These are phyloP conservation scores for Aphanomyces cochlioides DNA, from an alignment of 352 stramenopile species.

Conservation along the genomic window DNA sequence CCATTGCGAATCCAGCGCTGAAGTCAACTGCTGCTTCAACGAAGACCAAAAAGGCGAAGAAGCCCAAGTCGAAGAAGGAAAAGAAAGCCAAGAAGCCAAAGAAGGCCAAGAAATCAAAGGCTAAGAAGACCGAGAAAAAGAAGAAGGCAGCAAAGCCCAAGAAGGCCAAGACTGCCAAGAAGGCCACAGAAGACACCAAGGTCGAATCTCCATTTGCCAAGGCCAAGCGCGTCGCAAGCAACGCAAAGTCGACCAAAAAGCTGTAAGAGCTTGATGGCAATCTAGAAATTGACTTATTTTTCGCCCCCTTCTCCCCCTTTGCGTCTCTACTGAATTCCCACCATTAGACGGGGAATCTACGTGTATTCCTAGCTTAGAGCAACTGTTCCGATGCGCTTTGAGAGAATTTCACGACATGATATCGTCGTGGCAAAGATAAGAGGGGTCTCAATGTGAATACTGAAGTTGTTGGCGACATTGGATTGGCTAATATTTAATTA, in stretches of 20 bases:
- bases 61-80: background rate
- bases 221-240: background rate
- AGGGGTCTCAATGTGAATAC: no score
- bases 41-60: background rate
- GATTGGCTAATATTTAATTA: slow-evolving; percentile 3
- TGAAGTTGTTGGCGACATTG: background rate
- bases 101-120: no score
- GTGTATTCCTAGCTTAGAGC: no score
- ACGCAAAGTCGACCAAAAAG: background rate
- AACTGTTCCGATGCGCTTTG: no score
- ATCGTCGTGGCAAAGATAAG: no score
- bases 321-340: no score
- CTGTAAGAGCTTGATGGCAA: background rate
- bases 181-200: background rate
- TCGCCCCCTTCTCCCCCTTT: no score
- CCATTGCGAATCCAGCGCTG: no score
- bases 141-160: slow-evolving; percentile 2
- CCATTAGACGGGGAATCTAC: no score
- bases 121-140: background rate
- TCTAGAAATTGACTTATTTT: no score
- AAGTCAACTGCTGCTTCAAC: background rate
- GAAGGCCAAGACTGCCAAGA: background rate
- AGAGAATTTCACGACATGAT: no score
- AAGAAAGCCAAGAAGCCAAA: background rate
- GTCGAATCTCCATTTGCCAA: background rate